Evolutionary conservation across 1,139 yeast species (phyloP).

Genomic region (Kurtzmaniella natalensis): DNA sequence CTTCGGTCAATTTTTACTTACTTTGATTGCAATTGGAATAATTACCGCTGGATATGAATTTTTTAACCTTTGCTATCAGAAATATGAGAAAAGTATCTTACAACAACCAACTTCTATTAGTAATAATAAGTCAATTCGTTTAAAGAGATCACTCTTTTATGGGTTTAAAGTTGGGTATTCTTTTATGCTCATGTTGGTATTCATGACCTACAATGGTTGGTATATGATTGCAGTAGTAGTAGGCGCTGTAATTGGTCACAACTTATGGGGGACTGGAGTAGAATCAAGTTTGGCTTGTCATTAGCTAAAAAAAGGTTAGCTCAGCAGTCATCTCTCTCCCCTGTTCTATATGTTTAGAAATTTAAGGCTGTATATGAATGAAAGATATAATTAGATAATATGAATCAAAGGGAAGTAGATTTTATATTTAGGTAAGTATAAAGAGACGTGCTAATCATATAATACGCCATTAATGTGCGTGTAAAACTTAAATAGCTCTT

Average conservation of each 20-base stretch:
- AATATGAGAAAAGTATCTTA: conserved; percentile 23
- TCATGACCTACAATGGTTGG: conserved; percentile 86
- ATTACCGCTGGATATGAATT: conserved; percentile 63
- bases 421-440: no score
- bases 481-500: no score
- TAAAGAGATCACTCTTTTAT: conserved; percentile 45
- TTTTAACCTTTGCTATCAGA: conserved; percentile 33
- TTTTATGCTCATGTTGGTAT: conserved; percentile 71
- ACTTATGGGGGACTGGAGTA: conserved; percentile 46
- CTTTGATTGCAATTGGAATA: conserved; percentile 46
- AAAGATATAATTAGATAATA: no score
- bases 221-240: conserved; percentile 66
- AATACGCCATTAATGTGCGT: no score
- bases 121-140: conserved; percentile 14
- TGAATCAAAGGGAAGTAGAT: no score
- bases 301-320: no score
- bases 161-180: conserved; percentile 76
- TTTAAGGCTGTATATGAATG: no score
- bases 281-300: conserved; percentile 48
- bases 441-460: no score
- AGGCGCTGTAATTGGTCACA: conserved; percentile 68
- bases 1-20: conserved; percentile 44
- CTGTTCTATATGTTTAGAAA: no score
- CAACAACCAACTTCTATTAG: conserved; percentile 13
- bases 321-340: no score